Conservation (phyloP, 169 alveolate species). For the Eimeria sp. region DNA sequence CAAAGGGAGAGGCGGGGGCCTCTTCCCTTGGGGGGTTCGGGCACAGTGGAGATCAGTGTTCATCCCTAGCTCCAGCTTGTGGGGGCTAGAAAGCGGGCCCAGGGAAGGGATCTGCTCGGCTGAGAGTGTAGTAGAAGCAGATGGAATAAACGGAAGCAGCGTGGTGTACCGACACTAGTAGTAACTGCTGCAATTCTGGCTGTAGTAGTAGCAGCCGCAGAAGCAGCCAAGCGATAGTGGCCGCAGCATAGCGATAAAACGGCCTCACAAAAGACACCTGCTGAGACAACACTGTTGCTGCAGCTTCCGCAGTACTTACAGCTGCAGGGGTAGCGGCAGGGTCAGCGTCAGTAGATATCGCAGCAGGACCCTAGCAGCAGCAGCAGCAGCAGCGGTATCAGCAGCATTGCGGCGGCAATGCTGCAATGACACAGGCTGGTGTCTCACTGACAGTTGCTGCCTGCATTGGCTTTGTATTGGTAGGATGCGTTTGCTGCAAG, state of each 20-base stretch:
- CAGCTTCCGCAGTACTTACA: background rate
- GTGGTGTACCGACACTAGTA: background rate
- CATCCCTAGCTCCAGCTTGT: background rate
- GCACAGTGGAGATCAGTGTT: no score
- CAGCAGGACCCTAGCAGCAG: background rate
- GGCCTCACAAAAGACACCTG: background rate
- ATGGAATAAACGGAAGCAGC: background rate
- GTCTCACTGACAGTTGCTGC: background rate
- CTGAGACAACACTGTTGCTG: background rate
- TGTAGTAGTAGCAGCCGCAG: background rate
- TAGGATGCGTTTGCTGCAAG: background rate
- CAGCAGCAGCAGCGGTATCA: background rate
- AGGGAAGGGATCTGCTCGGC: background rate
- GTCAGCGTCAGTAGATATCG: background rate
- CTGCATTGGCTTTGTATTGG: background rate
- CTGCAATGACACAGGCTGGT: no score
- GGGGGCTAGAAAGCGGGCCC: background rate
- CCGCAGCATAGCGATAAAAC: background rate
- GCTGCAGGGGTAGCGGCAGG: background rate
- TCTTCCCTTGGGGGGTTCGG: no score
- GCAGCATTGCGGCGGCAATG: background rate
- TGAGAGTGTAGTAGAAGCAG: background rate
- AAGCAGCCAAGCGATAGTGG: background rate
- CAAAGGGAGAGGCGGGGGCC: background rate
- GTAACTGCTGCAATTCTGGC: background rate